Conservation (phyloP, 1,284 basidiomycete species). For the Cutaneotrichosporon spelunceum region DNA sequence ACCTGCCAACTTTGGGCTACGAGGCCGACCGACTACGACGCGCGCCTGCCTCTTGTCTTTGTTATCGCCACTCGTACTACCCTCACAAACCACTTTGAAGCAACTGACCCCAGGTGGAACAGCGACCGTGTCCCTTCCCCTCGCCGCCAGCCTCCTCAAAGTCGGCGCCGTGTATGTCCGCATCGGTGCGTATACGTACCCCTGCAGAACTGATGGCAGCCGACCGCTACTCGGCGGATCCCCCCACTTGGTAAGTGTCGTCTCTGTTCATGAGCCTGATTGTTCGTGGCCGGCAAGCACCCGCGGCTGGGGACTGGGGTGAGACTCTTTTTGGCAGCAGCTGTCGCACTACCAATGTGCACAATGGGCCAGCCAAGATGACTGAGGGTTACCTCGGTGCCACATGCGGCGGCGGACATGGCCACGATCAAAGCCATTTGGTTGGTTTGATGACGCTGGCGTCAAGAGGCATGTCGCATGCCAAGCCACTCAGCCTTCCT, state of each 20-base stretch:
- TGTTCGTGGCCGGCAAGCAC: neutral
- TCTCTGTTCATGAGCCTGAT: conserved; percentile 15
- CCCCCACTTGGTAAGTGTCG: conserved; percentile 75
- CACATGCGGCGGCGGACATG: no score
- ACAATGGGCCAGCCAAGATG: neutral
- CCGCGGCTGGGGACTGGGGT: neutral
- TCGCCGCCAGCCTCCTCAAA: conserved; percentile 35
- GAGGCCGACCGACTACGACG: no score
- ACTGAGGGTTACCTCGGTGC: no score
- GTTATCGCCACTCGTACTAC: conserved; percentile 5
- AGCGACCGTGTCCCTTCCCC: conserved; percentile 36
- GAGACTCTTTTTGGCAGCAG: neutral
- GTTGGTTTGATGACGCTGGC: neutral
- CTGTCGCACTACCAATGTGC: neutral
- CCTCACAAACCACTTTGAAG: no score
- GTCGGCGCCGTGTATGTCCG: conserved; percentile 59
- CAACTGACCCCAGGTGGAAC: conserved; percentile 34
- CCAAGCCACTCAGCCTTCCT: neutral
- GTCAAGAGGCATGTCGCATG: neutral
- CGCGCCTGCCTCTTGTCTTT: neutral
- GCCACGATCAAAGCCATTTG: no score
- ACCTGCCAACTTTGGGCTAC: no score
- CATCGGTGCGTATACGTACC: conserved; percentile 54
- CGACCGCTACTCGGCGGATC: conserved; percentile 77
- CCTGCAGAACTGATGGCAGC: conserved; percentile 50